Evolutionary conservation across 2,329 filamentous ascomycete genomes (phyloP), one percentile per base, ranked within the genome.

Genomic region (Calonectria ilicicola): DNA sequence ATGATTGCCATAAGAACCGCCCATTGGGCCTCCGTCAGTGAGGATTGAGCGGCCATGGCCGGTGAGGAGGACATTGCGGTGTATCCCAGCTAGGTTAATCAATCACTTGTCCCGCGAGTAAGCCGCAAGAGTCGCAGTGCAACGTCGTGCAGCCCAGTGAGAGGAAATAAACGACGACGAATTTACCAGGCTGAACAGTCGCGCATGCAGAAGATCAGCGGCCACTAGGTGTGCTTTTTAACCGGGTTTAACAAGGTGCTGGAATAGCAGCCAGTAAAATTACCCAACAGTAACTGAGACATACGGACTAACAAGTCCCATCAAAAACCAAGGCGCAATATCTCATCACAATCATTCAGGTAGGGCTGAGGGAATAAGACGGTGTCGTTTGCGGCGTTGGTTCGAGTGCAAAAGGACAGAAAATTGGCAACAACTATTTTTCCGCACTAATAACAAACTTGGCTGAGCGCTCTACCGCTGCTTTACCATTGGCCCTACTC

Each of bases 1-100:
- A 69, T 69, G 19, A 69, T 64, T 6, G 58, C 40, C 67, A 69
- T 69, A 3, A 69, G 27, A 17, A 51, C 46, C 21, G 27, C 23
- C 67, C 67, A 69, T 38, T 63, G 58, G 6, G 58, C 38, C 17
- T 63, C 58, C 32, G 58, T 63, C 15, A 63, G 26, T 10, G 58
- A 15, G 21, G 32, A 26, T 14, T 60, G 53, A 3, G 21, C 32
- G 21, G 21, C 32, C 21, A 26, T 17, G 14, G 53, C 15, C n/a
- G 15, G 38, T 23, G 53, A 9, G 9, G 53, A 40, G 3, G 53
- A 40, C 53, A 60, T 60, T 14, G 32, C 15, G 15, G 12, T 40
- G 53, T 40, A 38, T 26, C 32, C 32, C 15, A 6, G 32, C 53
- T 15, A 23, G 53, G 19, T 21, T 10, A 23, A 38, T n/a, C n/a